phyloP scores from a whole-genome alignment of 345 rosid species.

The Populus ilicifolia region DNA sequence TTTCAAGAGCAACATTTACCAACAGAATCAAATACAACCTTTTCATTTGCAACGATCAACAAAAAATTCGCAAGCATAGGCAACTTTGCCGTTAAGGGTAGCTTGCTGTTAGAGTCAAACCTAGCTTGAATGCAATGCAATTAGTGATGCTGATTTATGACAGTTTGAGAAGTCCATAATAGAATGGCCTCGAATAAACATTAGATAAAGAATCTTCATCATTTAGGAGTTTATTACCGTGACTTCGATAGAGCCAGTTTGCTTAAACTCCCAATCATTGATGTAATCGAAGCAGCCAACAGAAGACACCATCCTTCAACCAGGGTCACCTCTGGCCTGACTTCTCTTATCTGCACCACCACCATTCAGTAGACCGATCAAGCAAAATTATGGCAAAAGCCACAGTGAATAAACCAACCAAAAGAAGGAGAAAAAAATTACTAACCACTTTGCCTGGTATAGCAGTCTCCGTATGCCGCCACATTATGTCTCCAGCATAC shows the following conservation, averaged over 20 bases:
- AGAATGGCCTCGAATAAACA: no score
- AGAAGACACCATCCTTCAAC: slow-evolving; percentile 45
- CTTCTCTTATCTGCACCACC: slow-evolving; percentile 39
- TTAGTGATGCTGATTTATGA: background rate
- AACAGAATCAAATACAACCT: no score
- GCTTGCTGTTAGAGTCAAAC: background rate
- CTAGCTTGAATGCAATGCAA: background rate
- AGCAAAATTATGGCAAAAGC: background rate
- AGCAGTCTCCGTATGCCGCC: background rate
- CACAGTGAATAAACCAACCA: background rate
- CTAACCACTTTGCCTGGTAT: background rate
- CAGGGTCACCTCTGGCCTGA: slow-evolving; percentile 41
- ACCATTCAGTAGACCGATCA: background rate
- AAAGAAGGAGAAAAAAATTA: no score
- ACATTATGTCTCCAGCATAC: background rate
- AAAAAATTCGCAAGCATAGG: background rate
- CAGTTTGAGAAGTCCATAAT: no score
- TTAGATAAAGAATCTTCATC: background rate
- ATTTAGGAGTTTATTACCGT: background rate
- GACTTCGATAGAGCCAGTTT: slow-evolving; percentile 37
- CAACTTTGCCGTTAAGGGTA: background rate
- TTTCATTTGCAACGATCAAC: background rate
- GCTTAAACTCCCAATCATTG: slow-evolving; percentile 1
- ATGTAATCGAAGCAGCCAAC: background rate
- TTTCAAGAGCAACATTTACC: no score